Evolutionary conservation across 192 early-diverging fungal species (phyloP).

Genomic region (Rhizoclosmatium globosum): DNA sequence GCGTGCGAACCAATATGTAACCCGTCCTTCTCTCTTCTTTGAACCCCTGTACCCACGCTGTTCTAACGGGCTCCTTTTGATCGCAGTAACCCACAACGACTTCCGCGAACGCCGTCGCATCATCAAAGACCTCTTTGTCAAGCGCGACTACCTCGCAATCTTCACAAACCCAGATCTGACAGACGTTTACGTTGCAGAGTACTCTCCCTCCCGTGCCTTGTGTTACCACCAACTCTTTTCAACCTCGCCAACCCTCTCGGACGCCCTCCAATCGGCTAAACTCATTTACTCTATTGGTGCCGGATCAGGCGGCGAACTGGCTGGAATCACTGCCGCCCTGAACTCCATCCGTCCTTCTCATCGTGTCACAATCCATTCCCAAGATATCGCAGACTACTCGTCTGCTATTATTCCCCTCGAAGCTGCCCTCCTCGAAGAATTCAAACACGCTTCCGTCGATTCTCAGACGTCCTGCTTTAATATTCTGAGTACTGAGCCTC

Average conservation of each 20-base stretch:
- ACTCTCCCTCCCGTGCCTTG: slow-evolving; percentile 84
- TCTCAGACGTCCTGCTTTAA: slow-evolving; percentile 28
- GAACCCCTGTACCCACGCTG: too few species aligned
- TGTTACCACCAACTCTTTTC: slow-evolving; percentile 66
- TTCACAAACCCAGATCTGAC: slow-evolving; percentile 78
- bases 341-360: background rate
- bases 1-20: slow-evolving; percentile 21
- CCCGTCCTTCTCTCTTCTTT: too few species aligned
- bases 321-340: slow-evolving; percentile 76
- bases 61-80: too few species aligned
- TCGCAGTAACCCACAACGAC: slow-evolving; percentile 57
- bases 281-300: slow-evolving; percentile 75
- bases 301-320: slow-evolving; percentile 86
- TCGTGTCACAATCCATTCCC: slow-evolving; percentile 31
- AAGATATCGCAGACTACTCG: slow-evolving; percentile 51
- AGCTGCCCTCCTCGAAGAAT: slow-evolving; percentile 18
- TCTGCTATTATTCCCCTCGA: slow-evolving; percentile 30
- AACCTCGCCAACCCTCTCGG: background rate
- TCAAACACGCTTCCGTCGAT: background rate
- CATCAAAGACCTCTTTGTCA: slow-evolving; percentile 86
- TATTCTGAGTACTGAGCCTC: slow-evolving; percentile 33
- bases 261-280: slow-evolving; percentile 34
- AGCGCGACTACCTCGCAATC: slow-evolving; percentile 83
- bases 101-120: slow-evolving; percentile 69
- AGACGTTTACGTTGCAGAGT: slow-evolving; percentile 86